These are phyloP conservation scores for Trichothecium sympodiale DNA, from an alignment of 2,329 filamentous ascomycete species.

Conservation along the genomic window DNA sequence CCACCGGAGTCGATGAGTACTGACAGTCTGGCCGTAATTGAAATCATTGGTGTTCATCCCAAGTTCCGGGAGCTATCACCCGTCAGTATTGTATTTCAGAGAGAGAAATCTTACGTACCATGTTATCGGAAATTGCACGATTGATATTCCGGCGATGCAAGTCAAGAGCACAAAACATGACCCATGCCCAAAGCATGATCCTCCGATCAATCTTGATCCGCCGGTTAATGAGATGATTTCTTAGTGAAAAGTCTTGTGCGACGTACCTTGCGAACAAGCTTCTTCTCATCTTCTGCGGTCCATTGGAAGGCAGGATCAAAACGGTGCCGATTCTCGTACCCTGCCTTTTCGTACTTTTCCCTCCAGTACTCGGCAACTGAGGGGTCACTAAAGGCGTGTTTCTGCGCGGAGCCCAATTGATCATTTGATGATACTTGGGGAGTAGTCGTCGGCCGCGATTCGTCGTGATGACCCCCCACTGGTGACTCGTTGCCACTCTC, in stretches of 20 bases:
- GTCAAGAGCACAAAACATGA: constrained; percentile 37
- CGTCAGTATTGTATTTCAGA: constrained; percentile 2
- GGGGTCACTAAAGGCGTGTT: constrained; percentile 32
- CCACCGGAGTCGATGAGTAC: constrained; percentile 3
- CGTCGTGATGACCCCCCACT: too few species aligned
- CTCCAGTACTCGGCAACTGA: constrained; percentile 36
- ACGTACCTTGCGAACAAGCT: constrained; percentile 30
- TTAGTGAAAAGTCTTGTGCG: not conserved
- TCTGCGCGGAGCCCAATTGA: not conserved
- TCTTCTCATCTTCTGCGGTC: constrained; percentile 35
- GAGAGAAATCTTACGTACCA: constrained; percentile 12
- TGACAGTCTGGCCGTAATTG: constrained; percentile 29
- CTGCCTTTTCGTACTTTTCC: constrained; percentile 35
- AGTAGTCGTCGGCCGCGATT: too few species aligned
- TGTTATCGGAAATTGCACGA: constrained; percentile 26
- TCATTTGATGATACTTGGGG: too few species aligned
- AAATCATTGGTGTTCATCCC: constrained; percentile 33
- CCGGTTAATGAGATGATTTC: constrained; percentile 9
- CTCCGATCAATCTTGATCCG: constrained; percentile 36
- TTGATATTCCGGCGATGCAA: constrained; percentile 36
- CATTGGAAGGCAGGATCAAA: constrained; percentile 37
- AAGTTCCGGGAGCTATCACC: constrained; percentile 21
- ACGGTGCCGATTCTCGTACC: constrained; percentile 41
- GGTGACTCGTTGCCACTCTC: too few species aligned
- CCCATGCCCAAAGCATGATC: constrained; percentile 27